A percentile compares a stretch with the other conserved stretches of the same genome.
phyloP scores from a whole-genome alignment of 1,284 basidiomycete species.

The Chalciporus sp. region DNA sequence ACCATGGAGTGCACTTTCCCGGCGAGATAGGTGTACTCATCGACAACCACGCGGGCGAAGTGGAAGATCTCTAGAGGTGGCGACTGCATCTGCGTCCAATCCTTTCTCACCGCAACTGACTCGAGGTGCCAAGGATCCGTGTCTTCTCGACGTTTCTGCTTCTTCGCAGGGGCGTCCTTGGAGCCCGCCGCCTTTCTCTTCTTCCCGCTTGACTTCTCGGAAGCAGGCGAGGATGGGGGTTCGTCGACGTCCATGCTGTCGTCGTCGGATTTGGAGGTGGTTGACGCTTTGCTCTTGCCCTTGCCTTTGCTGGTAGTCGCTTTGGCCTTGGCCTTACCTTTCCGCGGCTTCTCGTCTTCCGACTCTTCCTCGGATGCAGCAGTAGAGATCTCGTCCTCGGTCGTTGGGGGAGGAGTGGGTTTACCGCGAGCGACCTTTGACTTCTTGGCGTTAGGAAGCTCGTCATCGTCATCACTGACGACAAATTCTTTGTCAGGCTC shows the following conservation, averaged over 20 bases:
- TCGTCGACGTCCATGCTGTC: constrained; percentile 63
- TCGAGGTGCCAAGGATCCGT: constrained; percentile 83
- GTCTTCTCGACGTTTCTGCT: constrained; percentile 63
- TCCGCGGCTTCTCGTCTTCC: constrained; percentile 29
- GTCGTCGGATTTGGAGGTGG: constrained; percentile 31
- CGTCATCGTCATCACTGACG: constrained; percentile 29
- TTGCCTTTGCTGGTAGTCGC: constrained; percentile 29
- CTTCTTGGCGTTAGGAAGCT: constrained; percentile 22
- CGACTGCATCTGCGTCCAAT: constrained; percentile 80
- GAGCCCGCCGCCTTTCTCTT: constrained; percentile 52
- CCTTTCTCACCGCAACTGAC: constrained; percentile 59
- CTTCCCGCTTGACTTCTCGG: constrained; percentile 45
- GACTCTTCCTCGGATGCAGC: constrained; percentile 39
- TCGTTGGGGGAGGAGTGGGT: constrained; percentile 33
- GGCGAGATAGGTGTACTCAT: constrained; percentile 94
- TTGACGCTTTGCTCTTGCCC: constrained; percentile 24
- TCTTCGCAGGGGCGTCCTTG: constrained; percentile 56
- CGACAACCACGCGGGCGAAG: constrained; percentile 86
- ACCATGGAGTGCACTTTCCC: constrained; percentile 81
- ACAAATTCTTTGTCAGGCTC: constrained; percentile 22
- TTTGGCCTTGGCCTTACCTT: constrained; percentile 34
- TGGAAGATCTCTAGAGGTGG: constrained; percentile 93
- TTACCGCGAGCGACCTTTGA: constrained; percentile 26
- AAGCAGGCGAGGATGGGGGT: constrained; percentile 35
- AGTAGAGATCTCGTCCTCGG: constrained; percentile 25